Evolutionary conservation across 2,329 filamentous ascomycete species (phyloP).

Genomic region (Trichoderma hamatum): DNA sequence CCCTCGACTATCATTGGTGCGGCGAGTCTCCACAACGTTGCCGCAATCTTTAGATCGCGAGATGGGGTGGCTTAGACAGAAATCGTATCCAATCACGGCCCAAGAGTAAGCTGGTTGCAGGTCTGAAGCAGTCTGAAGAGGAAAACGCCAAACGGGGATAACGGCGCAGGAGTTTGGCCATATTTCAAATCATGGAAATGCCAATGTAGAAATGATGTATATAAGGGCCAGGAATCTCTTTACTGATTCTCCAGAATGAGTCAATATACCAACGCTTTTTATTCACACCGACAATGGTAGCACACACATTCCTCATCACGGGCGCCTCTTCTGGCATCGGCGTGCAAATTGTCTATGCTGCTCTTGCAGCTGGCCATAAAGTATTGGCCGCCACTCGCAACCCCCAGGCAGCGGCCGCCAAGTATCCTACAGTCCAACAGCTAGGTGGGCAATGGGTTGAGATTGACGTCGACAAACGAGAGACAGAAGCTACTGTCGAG

Average conservation of each 20-base stretch:
- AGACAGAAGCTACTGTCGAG: background rate
- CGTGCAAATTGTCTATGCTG: conserved; percentile 1
- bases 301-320: conserved; percentile 10
- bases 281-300: background rate
- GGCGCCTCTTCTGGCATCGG: conserved; percentile 18
- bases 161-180: background rate
- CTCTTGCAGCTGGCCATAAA: conserved; percentile 1
- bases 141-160: background rate
- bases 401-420: background rate
- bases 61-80: background rate
- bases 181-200: background rate
- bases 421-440: background rate
- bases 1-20: conserved; percentile 1
- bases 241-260: background rate
- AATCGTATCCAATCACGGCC: background rate
- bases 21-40: background rate
- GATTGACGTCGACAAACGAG: background rate
- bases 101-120: background rate
- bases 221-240: background rate
- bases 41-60: background rate
- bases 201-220: background rate
- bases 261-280: background rate
- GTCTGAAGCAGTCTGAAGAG: background rate
- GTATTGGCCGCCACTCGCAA: conserved; percentile 4
- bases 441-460: conserved; percentile 11